These are phyloP conservation scores for Alloteropsis semialata DNA, from an alignment of 176 grass and related monocot genomes.

Conservation along the genomic window DNA sequence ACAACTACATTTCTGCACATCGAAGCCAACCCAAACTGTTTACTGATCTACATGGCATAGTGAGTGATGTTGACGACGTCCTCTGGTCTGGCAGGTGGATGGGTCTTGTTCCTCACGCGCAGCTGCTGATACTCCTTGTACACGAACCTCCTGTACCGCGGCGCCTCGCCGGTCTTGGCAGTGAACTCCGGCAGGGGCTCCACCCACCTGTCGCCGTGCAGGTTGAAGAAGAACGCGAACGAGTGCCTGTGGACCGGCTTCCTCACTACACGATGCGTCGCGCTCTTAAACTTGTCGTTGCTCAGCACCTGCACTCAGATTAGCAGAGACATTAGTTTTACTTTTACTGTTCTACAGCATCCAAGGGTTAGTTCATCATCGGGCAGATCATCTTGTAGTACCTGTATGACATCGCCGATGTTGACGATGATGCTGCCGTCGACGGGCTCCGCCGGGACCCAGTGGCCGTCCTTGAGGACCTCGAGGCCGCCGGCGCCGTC, in stretches of 20 bases:
- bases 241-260: constrained; percentile 38
- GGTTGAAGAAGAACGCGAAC: constrained; percentile 27
- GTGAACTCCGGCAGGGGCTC: constrained; percentile 43
- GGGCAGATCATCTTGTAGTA: background rate
- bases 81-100: constrained; percentile 29
- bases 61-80: constrained; percentile 21
- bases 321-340: background rate
- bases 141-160: constrained; percentile 29
- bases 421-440: constrained; percentile 40
- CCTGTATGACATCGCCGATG: constrained; percentile 34
- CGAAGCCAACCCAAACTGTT: background rate
- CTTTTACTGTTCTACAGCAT: background rate
- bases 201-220: constrained; percentile 35
- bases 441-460: constrained; percentile 33
- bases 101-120: constrained; percentile 40
- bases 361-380: background rate
- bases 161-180: constrained; percentile 13
- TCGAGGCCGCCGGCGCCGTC: constrained; percentile 38
- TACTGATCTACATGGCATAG: background rate
- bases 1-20: background rate
- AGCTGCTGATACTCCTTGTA: constrained; percentile 27
- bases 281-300: constrained; percentile 24
- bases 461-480: constrained; percentile 30
- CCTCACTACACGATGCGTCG: constrained; percentile 43
- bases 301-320: constrained; percentile 19